A percentile compares a stretch with the other conserved stretches of the same genome.
These are phyloP conservation scores for Linnemannia zychae DNA, from an alignment of 192 early-diverging fungal genomes.

Conservation along the genomic window DNA sequence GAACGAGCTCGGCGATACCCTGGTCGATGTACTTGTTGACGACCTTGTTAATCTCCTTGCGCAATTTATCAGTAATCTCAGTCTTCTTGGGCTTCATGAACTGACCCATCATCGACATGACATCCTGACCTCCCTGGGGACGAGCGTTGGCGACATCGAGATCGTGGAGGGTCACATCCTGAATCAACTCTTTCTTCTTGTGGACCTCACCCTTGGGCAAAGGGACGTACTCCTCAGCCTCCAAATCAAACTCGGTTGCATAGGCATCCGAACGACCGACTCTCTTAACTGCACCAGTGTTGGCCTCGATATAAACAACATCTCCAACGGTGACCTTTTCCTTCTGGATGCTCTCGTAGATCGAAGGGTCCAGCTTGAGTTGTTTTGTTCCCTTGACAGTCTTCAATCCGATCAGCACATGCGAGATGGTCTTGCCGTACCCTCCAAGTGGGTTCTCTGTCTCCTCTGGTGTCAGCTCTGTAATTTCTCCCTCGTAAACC, in stretches of 20 bases:
- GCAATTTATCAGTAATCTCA: conserved; percentile 98
- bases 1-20: conserved; percentile 96
- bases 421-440: conserved; percentile 96
- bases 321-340: conserved; percentile 97
- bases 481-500: conserved; percentile 99
- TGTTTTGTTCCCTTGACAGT: conserved; percentile 99
- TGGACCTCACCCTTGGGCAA: conserved; percentile 98
- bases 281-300: conserved; percentile 97
- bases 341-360: conserved; percentile 97
- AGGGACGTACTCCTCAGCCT: conserved; percentile 98
- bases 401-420: conserved; percentile 97
- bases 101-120: conserved; percentile 98
- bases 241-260: conserved; percentile 98
- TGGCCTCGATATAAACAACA: conserved; percentile 98
- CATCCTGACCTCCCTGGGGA: conserved; percentile 98
- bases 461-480: conserved; percentile 96
- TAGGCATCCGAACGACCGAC: conserved; percentile 98
- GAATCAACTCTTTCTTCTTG: conserved; percentile 99
- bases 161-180: conserved; percentile 98
- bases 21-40: conserved; percentile 99
- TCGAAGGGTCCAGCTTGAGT: conserved; percentile 96
- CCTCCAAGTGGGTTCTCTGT: conserved; percentile 98
- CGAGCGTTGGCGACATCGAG: conserved; percentile 96
- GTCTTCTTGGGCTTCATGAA: conserved; percentile 99
- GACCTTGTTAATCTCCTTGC: conserved; percentile 98